Conservation (phyloP, 169 alveolate species). For the Plasmodium vivax region DNA sequence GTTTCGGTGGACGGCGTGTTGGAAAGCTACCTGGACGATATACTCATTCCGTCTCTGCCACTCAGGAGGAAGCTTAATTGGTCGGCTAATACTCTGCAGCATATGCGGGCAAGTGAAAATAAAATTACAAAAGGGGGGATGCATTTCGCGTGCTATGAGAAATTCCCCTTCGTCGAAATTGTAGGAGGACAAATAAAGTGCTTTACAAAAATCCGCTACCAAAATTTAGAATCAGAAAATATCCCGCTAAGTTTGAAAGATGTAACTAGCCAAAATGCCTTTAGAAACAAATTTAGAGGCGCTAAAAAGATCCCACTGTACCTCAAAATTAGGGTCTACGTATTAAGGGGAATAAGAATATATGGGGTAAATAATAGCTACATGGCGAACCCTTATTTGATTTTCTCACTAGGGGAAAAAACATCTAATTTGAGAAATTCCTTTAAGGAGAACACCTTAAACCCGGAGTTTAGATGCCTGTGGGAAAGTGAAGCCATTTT, state of each 20-base stretch:
- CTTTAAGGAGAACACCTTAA: constrained; percentile 68
- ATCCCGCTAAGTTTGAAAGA: constrained; percentile 70
- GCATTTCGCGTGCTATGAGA: constrained; percentile 53
- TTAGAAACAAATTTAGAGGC: constrained; percentile 82
- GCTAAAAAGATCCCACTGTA: constrained; percentile 82
- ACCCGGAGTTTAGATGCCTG: constrained; percentile 84
- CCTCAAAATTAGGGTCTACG: constrained; percentile 86
- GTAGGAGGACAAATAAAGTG: constrained; percentile 73
- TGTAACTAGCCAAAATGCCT: constrained; percentile 56
- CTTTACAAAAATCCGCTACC: constrained; percentile 61
- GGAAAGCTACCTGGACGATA: constrained; percentile 81
- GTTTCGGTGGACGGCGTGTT: constrained; percentile 82
- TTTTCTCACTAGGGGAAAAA: constrained; percentile 82
- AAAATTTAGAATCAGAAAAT: constrained; percentile 53
- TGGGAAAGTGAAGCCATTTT: constrained; percentile 86
- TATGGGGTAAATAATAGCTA: constrained; percentile 59
- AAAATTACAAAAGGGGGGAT: constrained; percentile 48
- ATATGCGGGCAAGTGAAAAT: not conserved
- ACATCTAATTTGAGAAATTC: constrained; percentile 77
- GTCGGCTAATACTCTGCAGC: not conserved
- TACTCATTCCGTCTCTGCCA: constrained; percentile 79
- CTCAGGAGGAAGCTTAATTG: constrained; percentile 67
- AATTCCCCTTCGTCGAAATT: constrained; percentile 62
- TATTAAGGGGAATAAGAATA: constrained; percentile 81
- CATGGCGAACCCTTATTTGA: constrained; percentile 81